Base-by-base conservation (phyloP, 192 early-diverging fungal genomes). In the Coemansia sp. region DNA sequence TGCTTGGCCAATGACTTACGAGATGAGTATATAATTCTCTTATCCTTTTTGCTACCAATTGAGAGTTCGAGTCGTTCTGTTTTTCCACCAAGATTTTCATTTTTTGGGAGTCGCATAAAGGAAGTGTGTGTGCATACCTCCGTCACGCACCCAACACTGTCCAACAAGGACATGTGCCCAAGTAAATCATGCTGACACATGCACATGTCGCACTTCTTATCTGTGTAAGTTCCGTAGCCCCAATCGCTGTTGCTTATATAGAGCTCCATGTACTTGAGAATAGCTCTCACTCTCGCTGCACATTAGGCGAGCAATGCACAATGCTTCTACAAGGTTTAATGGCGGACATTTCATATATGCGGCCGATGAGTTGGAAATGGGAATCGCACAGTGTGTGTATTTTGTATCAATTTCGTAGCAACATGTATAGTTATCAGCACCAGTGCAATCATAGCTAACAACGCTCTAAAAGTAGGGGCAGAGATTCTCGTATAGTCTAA, bases 201-300 rank as follows among this genome's bases (percentile, higher is more conserved):
- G 57, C 57, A 36, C 57, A 60, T 33, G n/a, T 60, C 31, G 57
- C 57, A 16, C 57, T 34, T 60, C 57, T 36, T 36, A 34, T 36
- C 57, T 34, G 31, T 36, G 29, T 3, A 31, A 57, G 12, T 29
- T 29, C 53, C 11, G 24, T 57, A 57, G 43, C 43, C 5, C 43
- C 43, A 44, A 44, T 44, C 16, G 12, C 43, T 5, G 43, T 12
- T 44, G 43, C 18, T 18, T 46, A 46, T 50, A 50, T 50, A 55
- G 31, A 60, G 13, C 16, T 60, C 57, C 31, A 36, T n/a, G 57
- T 18, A 33, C 12, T 60, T 34, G 57, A 31, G 5, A n/a, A 60
- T 16, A 18, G 4, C 31, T 18, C 13, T 60, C 29, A 7, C 29
- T 33, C 31, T 29, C 53, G 27, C 24, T 15, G 33, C 15, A 36